Conservation (phyloP, 106 monocot genomes). For the Dendrobium huoshanense region DNA sequence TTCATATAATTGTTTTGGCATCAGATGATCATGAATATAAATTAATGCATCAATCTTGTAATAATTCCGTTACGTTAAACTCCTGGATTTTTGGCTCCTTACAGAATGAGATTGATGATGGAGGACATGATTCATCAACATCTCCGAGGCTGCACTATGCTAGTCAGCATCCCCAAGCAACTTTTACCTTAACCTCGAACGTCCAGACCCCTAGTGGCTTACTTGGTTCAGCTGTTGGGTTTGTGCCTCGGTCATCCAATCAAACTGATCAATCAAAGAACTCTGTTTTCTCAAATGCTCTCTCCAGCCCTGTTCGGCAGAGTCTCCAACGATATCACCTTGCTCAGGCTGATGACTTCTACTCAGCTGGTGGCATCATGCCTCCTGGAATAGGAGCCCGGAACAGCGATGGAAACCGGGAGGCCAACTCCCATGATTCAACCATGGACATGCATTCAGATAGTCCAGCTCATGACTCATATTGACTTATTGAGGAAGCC, state of each 20-base stretch:
- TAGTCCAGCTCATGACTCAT: constrained; percentile 40
- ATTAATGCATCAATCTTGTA: neutral
- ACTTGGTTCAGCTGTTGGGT: constrained; percentile 22
- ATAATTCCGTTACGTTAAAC: too few relatives aligned
- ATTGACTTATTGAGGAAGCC: neutral
- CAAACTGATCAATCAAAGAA: constrained; percentile 39
- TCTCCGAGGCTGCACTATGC: constrained; percentile 37
- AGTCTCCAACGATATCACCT: constrained; percentile 68
- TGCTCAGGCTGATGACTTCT: constrained; percentile 23
- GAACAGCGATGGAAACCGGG: constrained; percentile 17
- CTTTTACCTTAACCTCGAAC: constrained; percentile 18
- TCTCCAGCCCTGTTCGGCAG: constrained; percentile 58
- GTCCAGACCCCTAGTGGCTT: constrained; percentile 17
- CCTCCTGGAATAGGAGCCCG: constrained; percentile 16
- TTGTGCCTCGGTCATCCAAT: constrained; percentile 15
- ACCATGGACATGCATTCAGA: constrained; percentile 74
- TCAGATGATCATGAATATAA: neutral
- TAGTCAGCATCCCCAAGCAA: constrained; percentile 19
- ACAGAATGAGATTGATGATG: constrained; percentile 72
- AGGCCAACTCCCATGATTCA: constrained; percentile 28
- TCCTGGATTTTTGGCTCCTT: neutral
- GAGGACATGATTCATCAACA: constrained; percentile 51
- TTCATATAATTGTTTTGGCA: neutral
- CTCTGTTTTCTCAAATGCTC: constrained; percentile 51
- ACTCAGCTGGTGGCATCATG: neutral